phyloP scores from a whole-genome alignment of 257 asterid genomes.

The Salvia splendens region DNA sequence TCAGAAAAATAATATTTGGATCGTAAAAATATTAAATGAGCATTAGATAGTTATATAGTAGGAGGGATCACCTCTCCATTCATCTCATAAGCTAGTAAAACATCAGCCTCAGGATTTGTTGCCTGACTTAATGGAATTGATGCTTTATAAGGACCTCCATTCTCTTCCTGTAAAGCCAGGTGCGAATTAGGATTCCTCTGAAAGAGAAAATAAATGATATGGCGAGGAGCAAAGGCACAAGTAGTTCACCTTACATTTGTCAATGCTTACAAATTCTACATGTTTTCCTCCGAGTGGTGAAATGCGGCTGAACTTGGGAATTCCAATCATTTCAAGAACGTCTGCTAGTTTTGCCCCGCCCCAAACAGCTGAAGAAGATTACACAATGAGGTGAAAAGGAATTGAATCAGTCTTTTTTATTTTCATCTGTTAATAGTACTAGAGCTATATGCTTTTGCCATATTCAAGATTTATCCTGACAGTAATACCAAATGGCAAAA shows the following conservation, averaged over 20 bases:
- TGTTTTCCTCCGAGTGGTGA: conserved; percentile 79
- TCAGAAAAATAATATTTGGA: too few species aligned
- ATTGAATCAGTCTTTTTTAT: too few species aligned
- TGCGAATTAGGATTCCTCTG: background rate
- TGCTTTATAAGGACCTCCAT: conserved; percentile 96
- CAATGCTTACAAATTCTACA: conserved; percentile 94
- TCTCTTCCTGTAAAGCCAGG: conserved; percentile 64
- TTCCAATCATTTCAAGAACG: conserved; percentile 81
- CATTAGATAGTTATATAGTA: too few species aligned
- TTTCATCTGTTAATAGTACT: too few species aligned
- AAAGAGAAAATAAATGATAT: conserved; percentile 13
- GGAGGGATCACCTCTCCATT: conserved; percentile 70
- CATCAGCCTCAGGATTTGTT: conserved; percentile 90
- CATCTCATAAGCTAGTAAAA: conserved; percentile 96
- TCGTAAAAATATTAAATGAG: too few species aligned
- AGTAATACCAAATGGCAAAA: too few species aligned
- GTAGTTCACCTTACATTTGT: conserved; percentile 83
- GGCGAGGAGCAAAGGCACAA: background rate
- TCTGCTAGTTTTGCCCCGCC: conserved; percentile 91
- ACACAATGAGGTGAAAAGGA: too few species aligned
- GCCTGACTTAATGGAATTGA: conserved; percentile 89
- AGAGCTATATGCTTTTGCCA: too few species aligned
- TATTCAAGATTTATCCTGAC: too few species aligned
- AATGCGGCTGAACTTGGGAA: conserved; percentile 57
- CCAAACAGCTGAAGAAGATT: conserved; percentile 77